Conservation (phyloP, 2,329 filamentous ascomycete species). For the Xylaria polymorpha region DNA sequence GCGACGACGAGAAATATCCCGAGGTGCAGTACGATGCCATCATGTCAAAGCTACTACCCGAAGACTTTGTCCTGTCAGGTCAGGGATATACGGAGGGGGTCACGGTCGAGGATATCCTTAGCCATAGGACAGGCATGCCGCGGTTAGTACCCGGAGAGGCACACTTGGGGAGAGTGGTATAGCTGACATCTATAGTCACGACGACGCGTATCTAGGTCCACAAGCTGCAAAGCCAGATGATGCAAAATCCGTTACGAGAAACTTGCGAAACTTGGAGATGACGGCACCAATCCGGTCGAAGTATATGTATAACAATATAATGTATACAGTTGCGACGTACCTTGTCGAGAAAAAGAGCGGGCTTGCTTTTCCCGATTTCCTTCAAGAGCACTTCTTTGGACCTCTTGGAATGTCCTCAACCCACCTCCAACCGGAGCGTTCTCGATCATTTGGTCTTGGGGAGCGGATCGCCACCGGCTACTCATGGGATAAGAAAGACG, state of each 20-base stretch:
- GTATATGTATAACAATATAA: slow-evolving; percentile 43
- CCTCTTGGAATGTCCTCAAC: slow-evolving; percentile 43
- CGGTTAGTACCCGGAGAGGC: slow-evolving; percentile 26
- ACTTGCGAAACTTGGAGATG: slow-evolving; percentile 41
- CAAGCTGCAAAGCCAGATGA: slow-evolving; percentile 36
- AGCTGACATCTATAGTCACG: slow-evolving; percentile 38
- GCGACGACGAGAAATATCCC: slow-evolving; percentile 48
- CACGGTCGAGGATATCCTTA: slow-evolving; percentile 44
- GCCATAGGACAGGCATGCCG: slow-evolving; percentile 44
- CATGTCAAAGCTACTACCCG: slow-evolving; percentile 44
- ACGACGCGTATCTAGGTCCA: slow-evolving; percentile 35
- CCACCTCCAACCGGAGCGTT: slow-evolving; percentile 38
- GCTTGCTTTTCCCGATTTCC: slow-evolving; percentile 40
- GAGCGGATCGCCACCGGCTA: slow-evolving; percentile 41
- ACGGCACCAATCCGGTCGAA: slow-evolving; percentile 38
- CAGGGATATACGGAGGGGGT: slow-evolving; percentile 41
- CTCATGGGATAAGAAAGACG: slow-evolving; percentile 30
- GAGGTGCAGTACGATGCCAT: slow-evolving; percentile 46
- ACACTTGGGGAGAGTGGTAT: neutral
- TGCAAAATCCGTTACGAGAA: slow-evolving; percentile 41
- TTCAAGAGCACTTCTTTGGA: slow-evolving; percentile 41
- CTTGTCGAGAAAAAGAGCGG: slow-evolving; percentile 42
- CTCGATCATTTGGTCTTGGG: slow-evolving; percentile 35
- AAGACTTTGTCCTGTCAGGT: slow-evolving; percentile 43
- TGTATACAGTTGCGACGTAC: slow-evolving; percentile 44